Percentiles rank a stretch among this genome's conserved stretches.
These are phyloP conservation scores for Bolboschoenus planiculmis DNA, from an alignment of 176 grass and related monocot species.

Conservation along the genomic window DNA sequence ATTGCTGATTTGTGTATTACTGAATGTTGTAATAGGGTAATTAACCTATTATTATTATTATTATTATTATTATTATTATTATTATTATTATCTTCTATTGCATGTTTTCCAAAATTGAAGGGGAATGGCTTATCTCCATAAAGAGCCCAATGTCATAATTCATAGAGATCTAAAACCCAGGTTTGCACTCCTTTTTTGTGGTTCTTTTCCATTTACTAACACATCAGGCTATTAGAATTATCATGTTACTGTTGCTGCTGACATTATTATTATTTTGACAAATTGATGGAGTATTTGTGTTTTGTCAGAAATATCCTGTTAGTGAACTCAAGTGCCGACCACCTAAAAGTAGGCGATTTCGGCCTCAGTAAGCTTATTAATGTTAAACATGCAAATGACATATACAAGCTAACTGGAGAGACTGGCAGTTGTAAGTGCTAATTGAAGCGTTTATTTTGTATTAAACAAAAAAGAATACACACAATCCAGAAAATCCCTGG, in stretches of 20 bases:
- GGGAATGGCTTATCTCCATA: constrained; percentile 98
- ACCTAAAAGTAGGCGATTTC: constrained; percentile 98
- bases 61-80: too few relatives aligned
- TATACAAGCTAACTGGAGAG: constrained; percentile 97
- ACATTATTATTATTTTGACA: neutral
- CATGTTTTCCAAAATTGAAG: constrained; percentile 25
- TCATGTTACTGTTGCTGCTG: neutral
- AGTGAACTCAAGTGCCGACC: constrained; percentile 88
- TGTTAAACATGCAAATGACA: constrained; percentile 79
- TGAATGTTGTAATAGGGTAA: neutral
- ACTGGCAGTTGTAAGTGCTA: constrained; percentile 88
- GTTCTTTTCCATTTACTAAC: neutral
- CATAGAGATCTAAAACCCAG: constrained; percentile 97
- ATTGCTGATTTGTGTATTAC: neutral
- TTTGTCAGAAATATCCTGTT: constrained; percentile 86
- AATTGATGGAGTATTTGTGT: constrained; percentile 24
- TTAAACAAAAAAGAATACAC: constrained; percentile 15
- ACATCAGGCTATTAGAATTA: neutral
- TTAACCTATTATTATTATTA: neutral
- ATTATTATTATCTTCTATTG: too few relatives aligned
- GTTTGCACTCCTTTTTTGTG: constrained; percentile 33
- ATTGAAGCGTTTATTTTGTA: neutral
- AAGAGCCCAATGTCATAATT: constrained; percentile 98
- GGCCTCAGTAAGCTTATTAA: constrained; percentile 97
- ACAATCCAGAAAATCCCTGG: neutral